These are phyloP conservation scores for Phytophthora colocasiae DNA, from an alignment of 352 stramenopile species.

Conservation along the genomic window DNA sequence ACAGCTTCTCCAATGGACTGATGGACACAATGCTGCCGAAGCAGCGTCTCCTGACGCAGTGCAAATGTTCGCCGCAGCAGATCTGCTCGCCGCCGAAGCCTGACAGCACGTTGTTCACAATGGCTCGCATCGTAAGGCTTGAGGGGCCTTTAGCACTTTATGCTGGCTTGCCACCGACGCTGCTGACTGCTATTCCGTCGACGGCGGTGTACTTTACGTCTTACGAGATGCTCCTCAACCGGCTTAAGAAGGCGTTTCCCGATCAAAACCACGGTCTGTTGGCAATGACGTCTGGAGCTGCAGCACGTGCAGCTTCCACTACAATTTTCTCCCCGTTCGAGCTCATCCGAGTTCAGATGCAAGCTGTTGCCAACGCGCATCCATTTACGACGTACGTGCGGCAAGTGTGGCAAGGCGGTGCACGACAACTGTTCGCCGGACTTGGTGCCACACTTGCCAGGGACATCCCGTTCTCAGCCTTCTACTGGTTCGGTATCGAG, in stretches of 20 bases:
- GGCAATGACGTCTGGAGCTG: conserved; percentile 56
- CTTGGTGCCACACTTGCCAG: conserved; percentile 91
- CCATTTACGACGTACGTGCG: conserved; percentile 58
- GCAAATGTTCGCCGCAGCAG: conserved; percentile 58
- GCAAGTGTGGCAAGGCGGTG: conserved; percentile 47
- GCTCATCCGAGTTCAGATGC: conserved; percentile 89
- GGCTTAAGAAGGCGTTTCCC: conserved; percentile 47
- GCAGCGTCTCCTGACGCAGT: conserved; percentile 55
- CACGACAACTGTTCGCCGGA: conserved; percentile 66
- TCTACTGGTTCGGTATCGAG: conserved; percentile 96
- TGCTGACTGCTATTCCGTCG: conserved; percentile 93
- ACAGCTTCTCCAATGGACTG: conserved; percentile 82
- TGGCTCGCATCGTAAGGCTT: conserved; percentile 67
- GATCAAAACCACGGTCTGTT: conserved; percentile 47
- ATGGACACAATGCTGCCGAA: conserved; percentile 86
- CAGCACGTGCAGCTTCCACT: conserved; percentile 59
- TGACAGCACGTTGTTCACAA: conserved; percentile 65
- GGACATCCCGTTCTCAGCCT: conserved; percentile 95
- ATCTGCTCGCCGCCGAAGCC: conserved; percentile 48
- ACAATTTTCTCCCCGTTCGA: conserved; percentile 88
- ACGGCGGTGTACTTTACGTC: conserved; percentile 95
- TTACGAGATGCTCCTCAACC: conserved; percentile 86
- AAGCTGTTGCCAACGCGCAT: conserved; percentile 63
- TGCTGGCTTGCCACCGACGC: conserved; percentile 85
- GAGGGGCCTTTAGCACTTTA: conserved; percentile 78